Conservation (phyloP, 1,139 yeast species). For the Suhomyces bribrorum region DNA sequence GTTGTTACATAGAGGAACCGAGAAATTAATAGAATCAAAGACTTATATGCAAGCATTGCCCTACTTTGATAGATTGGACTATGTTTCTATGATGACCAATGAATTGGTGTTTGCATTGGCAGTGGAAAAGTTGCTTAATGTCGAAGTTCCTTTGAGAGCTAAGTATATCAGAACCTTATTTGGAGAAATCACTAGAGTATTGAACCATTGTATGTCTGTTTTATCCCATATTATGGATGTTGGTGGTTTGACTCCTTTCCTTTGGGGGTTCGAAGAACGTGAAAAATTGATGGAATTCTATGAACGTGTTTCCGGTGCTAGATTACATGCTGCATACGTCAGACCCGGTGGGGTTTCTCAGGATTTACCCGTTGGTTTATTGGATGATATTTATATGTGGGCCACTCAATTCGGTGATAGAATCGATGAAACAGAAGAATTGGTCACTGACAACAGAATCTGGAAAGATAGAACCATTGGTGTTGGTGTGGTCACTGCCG, state of each 20-base stretch:
- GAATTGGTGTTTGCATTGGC: constrained; percentile 86
- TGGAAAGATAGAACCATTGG: constrained; percentile 88
- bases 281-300: constrained; percentile 92
- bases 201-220: constrained; percentile 87
- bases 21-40: constrained; percentile 80
- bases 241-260: constrained; percentile 89
- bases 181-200: constrained; percentile 82
- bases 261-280: constrained; percentile 95
- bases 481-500: constrained; percentile 81
- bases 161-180: constrained; percentile 84
- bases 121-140: constrained; percentile 80
- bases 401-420: constrained; percentile 95
- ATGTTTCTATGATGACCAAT: constrained; percentile 91
- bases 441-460: constrained; percentile 86
- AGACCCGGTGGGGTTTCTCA: constrained; percentile 94
- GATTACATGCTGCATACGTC: constrained; percentile 84
- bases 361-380: constrained; percentile 81
- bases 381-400: constrained; percentile 94
- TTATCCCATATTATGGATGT: constrained; percentile 93
- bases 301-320: constrained; percentile 89
- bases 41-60: constrained; percentile 87
- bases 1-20: constrained; percentile 84
- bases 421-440: constrained; percentile 86
- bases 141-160: constrained; percentile 83
- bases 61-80: constrained; percentile 84